Conservation (phyloP, 2,329 filamentous ascomycete species). For the Neonectria punicea region DNA sequence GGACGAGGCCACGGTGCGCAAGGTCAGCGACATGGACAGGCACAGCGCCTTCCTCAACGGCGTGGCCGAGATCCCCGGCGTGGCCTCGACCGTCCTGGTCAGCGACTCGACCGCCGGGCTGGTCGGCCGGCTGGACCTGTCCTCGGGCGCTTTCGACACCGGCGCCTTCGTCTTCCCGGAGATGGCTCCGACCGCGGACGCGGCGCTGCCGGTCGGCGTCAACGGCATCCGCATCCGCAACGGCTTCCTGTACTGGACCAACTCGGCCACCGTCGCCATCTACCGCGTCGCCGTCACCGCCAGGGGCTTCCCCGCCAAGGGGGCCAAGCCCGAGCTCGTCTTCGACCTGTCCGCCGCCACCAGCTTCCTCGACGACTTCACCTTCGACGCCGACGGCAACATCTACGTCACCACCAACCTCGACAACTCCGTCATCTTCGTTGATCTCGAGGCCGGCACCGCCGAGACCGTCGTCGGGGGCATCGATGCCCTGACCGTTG, state of each 20-base stretch:
- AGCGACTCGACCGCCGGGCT: conserved; percentile 20
- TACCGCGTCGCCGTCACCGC: conserved; percentile 31
- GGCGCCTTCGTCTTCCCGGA: conserved; percentile 24
- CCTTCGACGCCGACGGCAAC: conserved; percentile 29
- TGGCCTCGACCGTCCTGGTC: conserved; percentile 21
- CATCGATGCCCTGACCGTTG: conserved; percentile 29
- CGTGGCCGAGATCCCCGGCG: conserved; percentile 24
- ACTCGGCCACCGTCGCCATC: conserved; percentile 26
- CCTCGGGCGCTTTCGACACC: conserved; percentile 21
- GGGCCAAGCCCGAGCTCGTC: conserved; percentile 33
- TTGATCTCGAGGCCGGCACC: conserved; percentile 25
- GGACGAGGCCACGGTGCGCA: conserved; percentile 10
- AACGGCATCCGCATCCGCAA: conserved; percentile 31
- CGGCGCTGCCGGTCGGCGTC: conserved; percentile 26
- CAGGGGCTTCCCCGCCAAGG: conserved; percentile 24
- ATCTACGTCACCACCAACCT: conserved; percentile 37
- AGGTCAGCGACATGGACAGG: conserved; percentile 28
- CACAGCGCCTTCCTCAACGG: conserved; percentile 21
- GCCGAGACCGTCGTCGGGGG: conserved; percentile 29
- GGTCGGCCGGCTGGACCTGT: conserved; percentile 25
- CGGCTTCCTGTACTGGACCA: conserved; percentile 31
- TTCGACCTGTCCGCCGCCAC: conserved; percentile 23
- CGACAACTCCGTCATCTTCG: conserved; percentile 35
- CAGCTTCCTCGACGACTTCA: conserved; percentile 38
- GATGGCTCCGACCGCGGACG: conserved; percentile 14